Evolutionary conservation across 306 rosid species (phyloP).

Genomic region (Elaeagnus macrophylla): DNA sequence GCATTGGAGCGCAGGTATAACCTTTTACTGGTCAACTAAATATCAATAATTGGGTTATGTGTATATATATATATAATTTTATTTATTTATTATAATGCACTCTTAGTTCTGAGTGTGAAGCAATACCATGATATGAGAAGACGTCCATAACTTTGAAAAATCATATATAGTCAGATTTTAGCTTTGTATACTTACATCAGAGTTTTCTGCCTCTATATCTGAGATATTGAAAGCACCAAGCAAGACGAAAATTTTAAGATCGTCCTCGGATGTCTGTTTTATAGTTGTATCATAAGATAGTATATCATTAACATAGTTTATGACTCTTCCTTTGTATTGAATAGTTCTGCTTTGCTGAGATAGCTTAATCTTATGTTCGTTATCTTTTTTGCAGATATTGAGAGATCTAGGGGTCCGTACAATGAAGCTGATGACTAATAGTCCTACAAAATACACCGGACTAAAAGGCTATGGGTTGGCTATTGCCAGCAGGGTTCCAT

Average conservation of each 20-base stretch:
- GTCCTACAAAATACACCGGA: slow-evolving; percentile 28
- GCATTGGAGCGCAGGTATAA: slow-evolving; percentile 79
- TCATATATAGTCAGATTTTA: background rate
- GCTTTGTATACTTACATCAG: background rate
- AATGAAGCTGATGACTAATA: slow-evolving; percentile 38
- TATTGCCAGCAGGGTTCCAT: slow-evolving; percentile 30
- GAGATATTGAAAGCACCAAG: background rate
- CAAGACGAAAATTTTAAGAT: background rate
- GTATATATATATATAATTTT: too few species aligned
- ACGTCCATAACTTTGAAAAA: background rate
- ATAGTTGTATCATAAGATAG: too few species aligned
- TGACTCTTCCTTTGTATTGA: background rate
- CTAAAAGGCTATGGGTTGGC: slow-evolving; percentile 39
- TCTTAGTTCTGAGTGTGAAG: too few species aligned
- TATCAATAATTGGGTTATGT: background rate
- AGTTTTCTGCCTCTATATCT: background rate
- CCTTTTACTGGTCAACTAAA: slow-evolving; percentile 3
- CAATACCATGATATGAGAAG: too few species aligned
- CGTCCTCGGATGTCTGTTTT: too few species aligned
- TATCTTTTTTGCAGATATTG: slow-evolving; percentile 29
- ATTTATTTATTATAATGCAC: too few species aligned
- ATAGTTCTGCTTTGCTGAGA: background rate
- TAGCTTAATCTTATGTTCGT: background rate
- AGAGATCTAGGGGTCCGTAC: slow-evolving; percentile 37
- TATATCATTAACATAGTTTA: too few species aligned